Conservation (phyloP, 1,284 basidiomycete genomes). For the Coniferiporia weirii region DNA sequence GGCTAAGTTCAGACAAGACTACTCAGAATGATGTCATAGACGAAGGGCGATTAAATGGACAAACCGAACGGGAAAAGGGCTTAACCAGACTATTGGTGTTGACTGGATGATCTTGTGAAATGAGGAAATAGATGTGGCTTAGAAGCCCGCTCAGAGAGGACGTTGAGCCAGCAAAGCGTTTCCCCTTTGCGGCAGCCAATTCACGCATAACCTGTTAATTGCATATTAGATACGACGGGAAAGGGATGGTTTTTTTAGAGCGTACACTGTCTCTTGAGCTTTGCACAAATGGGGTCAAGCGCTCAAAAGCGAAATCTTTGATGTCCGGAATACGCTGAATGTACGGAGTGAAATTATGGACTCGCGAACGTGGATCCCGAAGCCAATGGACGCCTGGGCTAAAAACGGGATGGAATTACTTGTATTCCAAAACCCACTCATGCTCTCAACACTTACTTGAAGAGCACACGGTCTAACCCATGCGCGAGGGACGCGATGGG, state of each 20-base stretch:
- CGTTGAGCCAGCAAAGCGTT: constrained; percentile 81
- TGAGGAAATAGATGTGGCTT: constrained; percentile 83
- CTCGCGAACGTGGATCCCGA: constrained; percentile 78
- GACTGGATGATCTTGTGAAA: constrained; percentile 60
- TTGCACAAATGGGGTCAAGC: constrained; percentile 71
- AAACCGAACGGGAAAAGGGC: constrained; percentile 58
- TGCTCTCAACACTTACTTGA: constrained; percentile 56
- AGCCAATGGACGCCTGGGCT: constrained; percentile 93
- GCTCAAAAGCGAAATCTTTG: constrained; percentile 87
- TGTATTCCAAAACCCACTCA: not conserved
- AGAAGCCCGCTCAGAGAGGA: constrained; percentile 87
- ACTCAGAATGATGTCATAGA: constrained; percentile 4
- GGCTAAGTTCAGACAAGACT: constrained; percentile 36
- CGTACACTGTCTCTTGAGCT: constrained; percentile 75
- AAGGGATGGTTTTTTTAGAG: constrained; percentile 16
- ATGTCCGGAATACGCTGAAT: constrained; percentile 73
- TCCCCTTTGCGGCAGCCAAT: constrained; percentile 24
- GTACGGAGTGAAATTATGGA: constrained; percentile 81
- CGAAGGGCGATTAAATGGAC: not conserved
- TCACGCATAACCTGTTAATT: not conserved
- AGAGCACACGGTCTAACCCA: constrained; percentile 77
- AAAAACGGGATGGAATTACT: not conserved
- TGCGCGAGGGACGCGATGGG: constrained; percentile 72
- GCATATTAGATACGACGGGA: not conserved
- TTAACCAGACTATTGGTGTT: constrained; percentile 54